Base-by-base conservation (phyloP, 768 basidiomycete genomes). In the Tricholomella constricta region DNA sequence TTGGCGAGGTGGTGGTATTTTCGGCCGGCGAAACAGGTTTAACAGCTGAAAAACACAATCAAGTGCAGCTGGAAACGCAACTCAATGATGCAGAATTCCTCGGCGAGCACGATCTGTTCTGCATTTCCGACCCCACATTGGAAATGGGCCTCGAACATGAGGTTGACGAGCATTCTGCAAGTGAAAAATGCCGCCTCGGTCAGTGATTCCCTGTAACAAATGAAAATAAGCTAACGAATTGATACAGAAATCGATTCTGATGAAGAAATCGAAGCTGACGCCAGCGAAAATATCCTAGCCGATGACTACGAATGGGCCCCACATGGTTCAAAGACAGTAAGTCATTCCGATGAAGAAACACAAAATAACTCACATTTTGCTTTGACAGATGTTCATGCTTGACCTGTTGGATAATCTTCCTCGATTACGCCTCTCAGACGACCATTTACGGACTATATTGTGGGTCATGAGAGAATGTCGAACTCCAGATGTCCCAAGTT, bases 371-470 rank as follows among this genome's bases (percentile, higher is more conserved):
- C 3, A 44, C 26, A 9, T 12, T 20, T 22, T 7, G 3, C 27
- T n/a, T n/a, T n/a, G n/a, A n/a, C 42, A 44, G 42, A 27, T 44
- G 42, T 44, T 44, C 23, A 44, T 44, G 42, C 25, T 44, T n/a
- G 42, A 44, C 17, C 25, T 44, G 4, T 6, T 44, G 5, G 42
- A 44, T 29, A 44, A 44, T n/a, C 15, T 44, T 3, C 42, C 42
- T 6, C 42, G 27, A 7, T 25, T 44, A 25, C 22, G 27, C 4
- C 42, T 44, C 6, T 29, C 42, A 8, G 42, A 44, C 27, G 38
- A 40, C 15, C 38, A 40, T 19, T 15, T 40, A 15, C 7, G 20
- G 12, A 15, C 38, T 7, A 5, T 40, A 6, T 8, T 44, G 27
- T 44, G 42, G 42, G 42, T 44, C 3, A 44, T 44, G 42, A 5